These are phyloP conservation scores for Golubevia pallescens DNA, from an alignment of 1,284 basidiomycete species.

Conservation along the genomic window DNA sequence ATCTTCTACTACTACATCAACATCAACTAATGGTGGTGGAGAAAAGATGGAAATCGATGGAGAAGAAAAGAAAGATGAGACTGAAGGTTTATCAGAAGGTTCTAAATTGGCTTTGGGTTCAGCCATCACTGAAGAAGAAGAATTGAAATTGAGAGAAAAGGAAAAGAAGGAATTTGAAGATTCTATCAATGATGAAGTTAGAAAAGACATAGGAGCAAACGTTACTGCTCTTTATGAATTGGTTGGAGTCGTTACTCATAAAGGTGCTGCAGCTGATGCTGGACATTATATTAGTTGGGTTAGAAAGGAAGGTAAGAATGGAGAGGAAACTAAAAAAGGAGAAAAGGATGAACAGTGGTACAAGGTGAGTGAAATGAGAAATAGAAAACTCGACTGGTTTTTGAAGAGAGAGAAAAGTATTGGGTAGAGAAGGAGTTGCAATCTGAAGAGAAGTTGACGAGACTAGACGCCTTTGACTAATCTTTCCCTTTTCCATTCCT, in stretches of 20 bases:
- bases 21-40: conserved; percentile 4
- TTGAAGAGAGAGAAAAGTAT: no score
- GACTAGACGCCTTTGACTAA: not conserved
- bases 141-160: conserved; percentile 34
- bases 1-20: not conserved
- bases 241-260: conserved; percentile 61
- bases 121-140: conserved; percentile 45
- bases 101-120: conserved; percentile 18
- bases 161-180: conserved; percentile 24
- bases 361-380: conserved; percentile 15
- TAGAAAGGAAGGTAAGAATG: conserved; percentile 32
- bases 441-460: not conserved
- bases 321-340: conserved; percentile 4
- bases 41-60: conserved; percentile 25
- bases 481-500: not conserved
- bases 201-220: conserved; percentile 45
- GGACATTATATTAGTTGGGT: conserved; percentile 90
- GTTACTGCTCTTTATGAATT: conserved; percentile 54
- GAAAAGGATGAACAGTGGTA: conserved; percentile 50
- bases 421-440: no score
- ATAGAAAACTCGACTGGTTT: no score
- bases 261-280: conserved; percentile 58
- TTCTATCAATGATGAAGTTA: conserved; percentile 32
- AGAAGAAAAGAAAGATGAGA: not conserved
- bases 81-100: conserved; percentile 7